Percentiles rank a stretch among this genome's conserved stretches.
Evolutionary conservation across 139 green algal genomes (phyloP).

Genomic region (Pleodorina starrii): DNA sequence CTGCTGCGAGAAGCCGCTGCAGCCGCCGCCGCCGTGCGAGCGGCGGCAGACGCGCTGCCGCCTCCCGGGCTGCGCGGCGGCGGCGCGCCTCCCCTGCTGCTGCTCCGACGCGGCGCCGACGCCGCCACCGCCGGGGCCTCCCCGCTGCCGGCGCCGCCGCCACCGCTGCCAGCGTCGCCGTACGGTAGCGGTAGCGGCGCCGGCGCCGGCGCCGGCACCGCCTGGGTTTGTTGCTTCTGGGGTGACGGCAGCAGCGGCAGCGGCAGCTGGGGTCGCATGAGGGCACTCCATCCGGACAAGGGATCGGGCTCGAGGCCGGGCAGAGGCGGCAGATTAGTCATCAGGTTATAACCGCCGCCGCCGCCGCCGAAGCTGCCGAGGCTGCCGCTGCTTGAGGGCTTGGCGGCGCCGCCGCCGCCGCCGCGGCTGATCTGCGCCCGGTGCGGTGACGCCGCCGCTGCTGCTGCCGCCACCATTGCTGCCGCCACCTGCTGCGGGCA

Average conservation of each 20-base stretch:
- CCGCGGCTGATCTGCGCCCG: background rate
- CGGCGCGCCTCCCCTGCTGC: background rate
- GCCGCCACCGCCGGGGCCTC: too few relatives aligned
- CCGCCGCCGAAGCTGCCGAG: conserved; percentile 26
- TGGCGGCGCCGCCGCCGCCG: background rate
- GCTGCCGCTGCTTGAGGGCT: background rate
- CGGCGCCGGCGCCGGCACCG: background rate
- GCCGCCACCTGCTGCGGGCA: conserved; percentile 1
- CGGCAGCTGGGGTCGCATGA: background rate
- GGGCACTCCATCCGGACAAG: background rate
- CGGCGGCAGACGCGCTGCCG: background rate
- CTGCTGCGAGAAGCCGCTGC: background rate
- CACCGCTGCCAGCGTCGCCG: background rate
- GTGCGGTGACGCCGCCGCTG: background rate
- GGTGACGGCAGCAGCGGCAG: background rate
- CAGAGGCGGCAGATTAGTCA: background rate
- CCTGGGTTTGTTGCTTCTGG: background rate
- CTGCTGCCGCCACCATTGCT: background rate
- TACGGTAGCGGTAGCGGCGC: background rate
- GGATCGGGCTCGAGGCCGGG: conserved; percentile 14
- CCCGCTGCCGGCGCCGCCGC: too few relatives aligned
- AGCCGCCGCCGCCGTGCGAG: background rate
- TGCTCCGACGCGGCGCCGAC: background rate
- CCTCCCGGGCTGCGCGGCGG: conserved; percentile 13
- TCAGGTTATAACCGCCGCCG: background rate